Evolutionary conservation across 495 filamentous ascomycete species (phyloP).

Genomic region (Schizothecium vesticola): DNA sequence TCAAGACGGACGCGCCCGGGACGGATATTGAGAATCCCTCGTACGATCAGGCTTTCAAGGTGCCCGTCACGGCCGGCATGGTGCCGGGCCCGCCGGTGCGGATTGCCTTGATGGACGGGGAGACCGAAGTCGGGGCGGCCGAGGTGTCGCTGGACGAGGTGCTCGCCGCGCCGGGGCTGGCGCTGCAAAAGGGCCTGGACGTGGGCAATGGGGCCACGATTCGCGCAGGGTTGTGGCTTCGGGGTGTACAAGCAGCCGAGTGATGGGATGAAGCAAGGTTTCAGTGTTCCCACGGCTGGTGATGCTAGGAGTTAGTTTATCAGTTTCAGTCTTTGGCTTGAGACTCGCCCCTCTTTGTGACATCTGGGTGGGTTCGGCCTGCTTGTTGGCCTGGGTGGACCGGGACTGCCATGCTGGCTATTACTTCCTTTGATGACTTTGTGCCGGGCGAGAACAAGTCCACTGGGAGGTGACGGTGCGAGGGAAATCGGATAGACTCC

Average conservation of each 20-base stretch:
- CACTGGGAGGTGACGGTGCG: not conserved
- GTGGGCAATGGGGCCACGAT: conserved; percentile 27
- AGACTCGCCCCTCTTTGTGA: not conserved
- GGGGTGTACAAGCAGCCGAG: conserved; percentile 12
- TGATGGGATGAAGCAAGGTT: not conserved
- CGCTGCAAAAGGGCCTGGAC: conserved; percentile 29
- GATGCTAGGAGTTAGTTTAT: not conserved
- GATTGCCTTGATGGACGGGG: conserved; percentile 33
- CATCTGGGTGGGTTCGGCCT: not conserved
- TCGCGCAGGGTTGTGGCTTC: conserved; percentile 15
- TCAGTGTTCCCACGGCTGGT: too few relatives aligned
- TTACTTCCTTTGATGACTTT: too few relatives aligned
- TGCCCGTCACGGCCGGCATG: conserved; percentile 31
- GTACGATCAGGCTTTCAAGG: conserved; percentile 34
- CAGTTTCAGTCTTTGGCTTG: not conserved
- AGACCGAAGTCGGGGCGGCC: conserved; percentile 25
- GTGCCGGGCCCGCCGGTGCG: conserved; percentile 24
- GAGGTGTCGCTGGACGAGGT: conserved; percentile 37
- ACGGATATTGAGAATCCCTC: conserved; percentile 40
- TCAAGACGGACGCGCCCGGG: conserved; percentile 35
- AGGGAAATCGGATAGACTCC: not conserved
- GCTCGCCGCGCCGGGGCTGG: conserved; percentile 26
- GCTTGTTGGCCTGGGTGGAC: too few relatives aligned
- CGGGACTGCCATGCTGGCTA: too few relatives aligned
- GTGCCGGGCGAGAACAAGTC: not conserved